phyloP scores from a whole-genome alignment of 306 rosid genomes.

The Rosa multiflora region DNA sequence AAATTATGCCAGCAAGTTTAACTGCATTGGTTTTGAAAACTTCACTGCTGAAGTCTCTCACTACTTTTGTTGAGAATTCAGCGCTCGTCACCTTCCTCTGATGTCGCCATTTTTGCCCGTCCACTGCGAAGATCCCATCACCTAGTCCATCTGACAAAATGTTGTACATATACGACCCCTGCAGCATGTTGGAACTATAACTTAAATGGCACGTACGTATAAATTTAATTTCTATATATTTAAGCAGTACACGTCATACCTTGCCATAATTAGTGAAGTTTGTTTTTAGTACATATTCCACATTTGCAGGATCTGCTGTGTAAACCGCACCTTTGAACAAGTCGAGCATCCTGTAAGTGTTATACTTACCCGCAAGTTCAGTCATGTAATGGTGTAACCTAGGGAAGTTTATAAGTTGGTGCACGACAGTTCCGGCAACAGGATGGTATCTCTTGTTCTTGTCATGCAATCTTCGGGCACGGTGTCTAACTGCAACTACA shows the following conservation, averaged over 20 bases:
- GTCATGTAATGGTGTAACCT: slow-evolving; percentile 28
- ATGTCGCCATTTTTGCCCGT: slow-evolving; percentile 23
- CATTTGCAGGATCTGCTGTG: slow-evolving; percentile 32
- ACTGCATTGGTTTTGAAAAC: slow-evolving; percentile 22
- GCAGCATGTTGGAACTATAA: background rate
- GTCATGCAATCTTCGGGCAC: background rate
- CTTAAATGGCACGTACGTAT: background rate
- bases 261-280: background rate
- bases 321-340: slow-evolving; percentile 16
- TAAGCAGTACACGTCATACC: background rate
- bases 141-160: slow-evolving; percentile 1
- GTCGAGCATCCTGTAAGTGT: slow-evolving; percentile 15
- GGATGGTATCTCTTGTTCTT: slow-evolving; percentile 24
- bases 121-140: slow-evolving; percentile 17
- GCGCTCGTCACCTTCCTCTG: slow-evolving; percentile 12
- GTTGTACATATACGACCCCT: background rate
- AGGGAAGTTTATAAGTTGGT: slow-evolving; percentile 17
- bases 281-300: slow-evolving; percentile 32
- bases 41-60: slow-evolving; percentile 14
- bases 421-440: slow-evolving; percentile 13
- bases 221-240: background rate
- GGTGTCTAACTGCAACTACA: background rate
- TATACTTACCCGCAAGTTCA: slow-evolving; percentile 16
- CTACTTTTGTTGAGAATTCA: slow-evolving; percentile 15
- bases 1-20: slow-evolving; percentile 17